Evolutionary conservation across 2,329 filamentous ascomycete species (phyloP), one percentile per base, ranked within the genome.

Genomic region (Nakataea oryzae): DNA sequence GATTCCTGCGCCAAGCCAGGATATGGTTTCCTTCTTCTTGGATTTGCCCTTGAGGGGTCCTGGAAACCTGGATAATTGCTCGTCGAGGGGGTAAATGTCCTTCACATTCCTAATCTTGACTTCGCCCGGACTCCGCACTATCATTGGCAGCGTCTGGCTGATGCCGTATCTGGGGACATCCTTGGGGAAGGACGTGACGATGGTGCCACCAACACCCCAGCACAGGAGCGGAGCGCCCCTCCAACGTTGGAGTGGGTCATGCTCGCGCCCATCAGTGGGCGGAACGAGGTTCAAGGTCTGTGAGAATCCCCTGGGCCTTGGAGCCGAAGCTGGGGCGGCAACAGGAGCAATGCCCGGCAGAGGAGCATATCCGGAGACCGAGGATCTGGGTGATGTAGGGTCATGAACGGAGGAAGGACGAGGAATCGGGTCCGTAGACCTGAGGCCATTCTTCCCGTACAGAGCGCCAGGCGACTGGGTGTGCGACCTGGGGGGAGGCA

Each of bases 1-100:
- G 62, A 97, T 93, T 61, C 88, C 91, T 63, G 82, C 78, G 5
- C 81, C 83, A 57, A 99, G 79, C 95, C 96, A 99, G 2, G 85
- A 75, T 56, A 93, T 68, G 0, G 91, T 84, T 62, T 99, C 93
- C 77, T 97, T 99, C 80, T 99, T 99, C 80, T 96, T 97, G 1
- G 87, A 86, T 71, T 97, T 97, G 54, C 86, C 83, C 73, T 89
- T 92, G 30, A 99, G 77, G 3, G 96, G 95, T 0, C 95, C 95
- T 0, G 95, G 95, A 69, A 97, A 97, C 67, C 87, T 91, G 24
- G 85, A 82, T 59, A 95, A 77, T 2, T 86, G 83, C 41, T 95
- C 91, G 28, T 85, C 79, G 11, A 92, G 77, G 5, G 90, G 86
- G 57, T 90, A 77, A 32, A 91, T 79, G 56, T 92, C 86, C 71